Base-by-base conservation (phyloP, 2,329 filamentous ascomycete genomes). In the Xylaria sp. region DNA sequence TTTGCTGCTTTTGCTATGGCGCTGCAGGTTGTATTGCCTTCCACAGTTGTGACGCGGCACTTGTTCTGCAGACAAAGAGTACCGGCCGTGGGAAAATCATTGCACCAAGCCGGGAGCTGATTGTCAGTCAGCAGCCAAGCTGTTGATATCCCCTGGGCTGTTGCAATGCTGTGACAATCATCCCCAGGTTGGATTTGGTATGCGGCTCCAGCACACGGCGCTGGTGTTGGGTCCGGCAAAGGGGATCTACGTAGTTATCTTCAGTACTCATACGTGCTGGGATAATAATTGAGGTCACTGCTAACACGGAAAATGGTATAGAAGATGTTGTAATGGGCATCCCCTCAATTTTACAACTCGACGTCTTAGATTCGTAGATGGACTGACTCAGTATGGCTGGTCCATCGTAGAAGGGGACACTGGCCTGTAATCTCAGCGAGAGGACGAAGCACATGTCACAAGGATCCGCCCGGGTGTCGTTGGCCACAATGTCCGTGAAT, bases 391-490 rank as follows among this genome's bases (percentile, higher is more conserved):
- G 4, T 3, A 52, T 5, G 3, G 1, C 46, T 3, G 37, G 29
- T 1, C 47, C 47, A 11, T 43, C 53, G 33, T 64, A 63, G n/a
- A 44, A 64, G 4, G 61, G 61, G 2, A 57, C 58, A 8, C 53
- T 53, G 3, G 61, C 61, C 29, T 64, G 52, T 5, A 61, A 19
- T 5, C 37, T 37, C 8, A 64, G 44, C 1, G 13, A 41, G 21
- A 61, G 61, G 27, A 64, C 15, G 17, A 61, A 54, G 46, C 62
- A 54, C 1, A 31, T 1, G 5, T 46, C 43, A 40, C 55, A 58
- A 13, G 15, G 9, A 17, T 43, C 46, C 3, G 29, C 19, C 3
- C 4, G 9, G 5, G 29, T 46, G 17, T 31, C 52, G 11, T 37
- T 46, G 2, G 11, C 38, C 9, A 54, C 51, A 7, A 38, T 11